Evolutionary conservation across 129 eudicot genomes (phyloP).

Genomic region (Silybum marianum): DNA sequence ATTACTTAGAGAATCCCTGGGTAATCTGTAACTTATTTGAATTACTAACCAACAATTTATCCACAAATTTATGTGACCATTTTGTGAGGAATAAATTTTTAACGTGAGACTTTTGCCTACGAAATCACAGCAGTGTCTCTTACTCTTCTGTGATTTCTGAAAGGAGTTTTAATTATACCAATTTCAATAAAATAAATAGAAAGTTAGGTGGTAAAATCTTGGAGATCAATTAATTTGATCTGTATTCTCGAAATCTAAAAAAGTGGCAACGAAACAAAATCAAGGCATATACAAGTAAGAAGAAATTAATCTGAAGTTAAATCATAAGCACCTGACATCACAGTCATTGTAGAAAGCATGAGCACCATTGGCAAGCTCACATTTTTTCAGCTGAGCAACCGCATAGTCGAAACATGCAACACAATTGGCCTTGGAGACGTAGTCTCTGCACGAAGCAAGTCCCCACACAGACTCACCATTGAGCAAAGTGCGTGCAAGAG

Average conservation of each 20-base stretch:
- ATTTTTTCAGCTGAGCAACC: constrained; percentile 34
- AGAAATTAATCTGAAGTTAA: neutral
- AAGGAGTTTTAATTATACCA: neutral
- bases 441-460: constrained; percentile 54
- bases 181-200: neutral
- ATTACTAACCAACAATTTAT: no score
- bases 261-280: neutral
- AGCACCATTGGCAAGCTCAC: constrained; percentile 53
- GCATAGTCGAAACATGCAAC: constrained; percentile 59
- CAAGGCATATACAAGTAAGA: neutral
- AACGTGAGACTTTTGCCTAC: no score
- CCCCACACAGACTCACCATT: constrained; percentile 52
- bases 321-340: constrained; percentile 37
- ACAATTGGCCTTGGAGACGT: constrained; percentile 47
- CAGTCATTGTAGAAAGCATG: constrained; percentile 63
- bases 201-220: neutral
- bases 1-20: no score
- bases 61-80: no score
- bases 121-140: no score
- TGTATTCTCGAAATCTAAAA: neutral
- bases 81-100: no score
- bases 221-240: neutral
- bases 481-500: constrained; percentile 44
- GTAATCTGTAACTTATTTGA: no score
- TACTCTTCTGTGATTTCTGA: neutral